Percentiles rank a stretch among this genome's conserved stretches.
Evolutionary conservation across 768 basidiomycete genomes (phyloP).

Genomic region (Suillus placidus): DNA sequence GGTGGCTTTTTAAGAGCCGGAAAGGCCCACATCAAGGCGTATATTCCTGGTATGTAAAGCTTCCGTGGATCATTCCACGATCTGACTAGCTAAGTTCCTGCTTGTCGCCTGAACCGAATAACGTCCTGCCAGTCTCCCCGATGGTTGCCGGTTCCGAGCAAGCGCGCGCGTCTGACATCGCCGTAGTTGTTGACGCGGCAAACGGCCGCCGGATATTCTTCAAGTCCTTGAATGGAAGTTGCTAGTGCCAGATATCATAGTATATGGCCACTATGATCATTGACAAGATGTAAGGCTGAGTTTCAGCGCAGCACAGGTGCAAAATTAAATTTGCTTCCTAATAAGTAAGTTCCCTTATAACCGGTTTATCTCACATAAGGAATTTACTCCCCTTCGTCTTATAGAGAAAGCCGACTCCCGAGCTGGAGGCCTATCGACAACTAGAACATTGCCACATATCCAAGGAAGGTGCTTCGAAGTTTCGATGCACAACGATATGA

Average conservation of each 20-base stretch:
- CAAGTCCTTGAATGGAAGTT: neutral
- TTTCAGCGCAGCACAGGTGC: too few species aligned
- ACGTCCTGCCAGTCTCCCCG: neutral
- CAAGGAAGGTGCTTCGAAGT: neutral
- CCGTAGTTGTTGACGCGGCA: neutral
- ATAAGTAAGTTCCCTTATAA: too few species aligned
- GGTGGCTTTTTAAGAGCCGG: constrained; percentile 9
- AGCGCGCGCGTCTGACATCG: neutral
- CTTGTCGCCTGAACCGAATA: constrained; percentile 25
- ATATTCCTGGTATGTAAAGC: constrained; percentile 13
- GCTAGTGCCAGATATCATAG: too few species aligned
- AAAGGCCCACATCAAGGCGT: neutral
- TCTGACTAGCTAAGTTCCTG: neutral
- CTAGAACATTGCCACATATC: neutral
- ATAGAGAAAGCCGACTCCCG: neutral
- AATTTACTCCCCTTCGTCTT: too few species aligned
- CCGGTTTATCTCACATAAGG: too few species aligned
- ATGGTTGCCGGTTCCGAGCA: neutral
- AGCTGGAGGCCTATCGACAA: neutral
- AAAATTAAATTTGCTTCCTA: too few species aligned
- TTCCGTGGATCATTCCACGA: neutral
- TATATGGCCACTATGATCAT: too few species aligned
- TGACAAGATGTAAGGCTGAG: too few species aligned
- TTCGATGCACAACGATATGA: too few species aligned
- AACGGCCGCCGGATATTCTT: neutral